phyloP scores from a whole-genome alignment of 2,329 filamentous ascomycete genomes.

The Cryphonectria japonica region DNA sequence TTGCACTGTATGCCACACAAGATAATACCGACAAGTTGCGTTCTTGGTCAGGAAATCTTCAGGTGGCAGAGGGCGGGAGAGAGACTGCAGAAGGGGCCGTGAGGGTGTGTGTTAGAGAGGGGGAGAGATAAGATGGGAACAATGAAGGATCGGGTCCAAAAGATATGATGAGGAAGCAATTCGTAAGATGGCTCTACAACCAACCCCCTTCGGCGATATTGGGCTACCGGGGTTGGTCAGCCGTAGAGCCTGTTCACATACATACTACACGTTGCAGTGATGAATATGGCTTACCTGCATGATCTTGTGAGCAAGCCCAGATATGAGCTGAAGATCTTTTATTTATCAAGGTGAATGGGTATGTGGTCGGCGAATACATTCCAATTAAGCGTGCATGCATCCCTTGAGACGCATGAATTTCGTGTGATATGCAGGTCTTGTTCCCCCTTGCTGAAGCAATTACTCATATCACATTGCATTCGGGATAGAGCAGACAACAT shows the following conservation, averaged over 20 bases:
- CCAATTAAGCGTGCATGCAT: not conserved
- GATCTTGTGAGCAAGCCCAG: not conserved
- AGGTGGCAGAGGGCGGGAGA: not conserved
- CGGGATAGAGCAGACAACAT: too few species aligned
- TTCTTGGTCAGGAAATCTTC: too few species aligned
- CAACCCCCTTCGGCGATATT: conserved; percentile 1
- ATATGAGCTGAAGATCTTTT: not conserved
- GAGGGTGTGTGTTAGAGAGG: not conserved
- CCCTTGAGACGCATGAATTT: too few species aligned
- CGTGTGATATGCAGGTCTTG: too few species aligned
- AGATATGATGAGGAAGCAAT: not conserved
- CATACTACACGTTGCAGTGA: not conserved
- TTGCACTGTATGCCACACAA: not conserved
- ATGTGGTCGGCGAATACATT: not conserved
- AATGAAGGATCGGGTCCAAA: not conserved
- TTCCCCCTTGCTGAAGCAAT: too few species aligned
- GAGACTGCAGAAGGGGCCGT: not conserved
- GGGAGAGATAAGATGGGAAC: not conserved
- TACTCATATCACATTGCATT: too few species aligned
- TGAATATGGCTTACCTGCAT: not conserved
- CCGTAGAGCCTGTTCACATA: too few species aligned
- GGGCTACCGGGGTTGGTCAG: not conserved
- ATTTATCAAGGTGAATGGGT: not conserved
- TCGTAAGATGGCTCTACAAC: not conserved
- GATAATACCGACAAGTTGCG: not conserved